Evolutionary conservation across 805 yeast genomes (phyloP), one percentile per base, ranked within the genome.

Genomic region (Wickerhamiella qilinensis): DNA sequence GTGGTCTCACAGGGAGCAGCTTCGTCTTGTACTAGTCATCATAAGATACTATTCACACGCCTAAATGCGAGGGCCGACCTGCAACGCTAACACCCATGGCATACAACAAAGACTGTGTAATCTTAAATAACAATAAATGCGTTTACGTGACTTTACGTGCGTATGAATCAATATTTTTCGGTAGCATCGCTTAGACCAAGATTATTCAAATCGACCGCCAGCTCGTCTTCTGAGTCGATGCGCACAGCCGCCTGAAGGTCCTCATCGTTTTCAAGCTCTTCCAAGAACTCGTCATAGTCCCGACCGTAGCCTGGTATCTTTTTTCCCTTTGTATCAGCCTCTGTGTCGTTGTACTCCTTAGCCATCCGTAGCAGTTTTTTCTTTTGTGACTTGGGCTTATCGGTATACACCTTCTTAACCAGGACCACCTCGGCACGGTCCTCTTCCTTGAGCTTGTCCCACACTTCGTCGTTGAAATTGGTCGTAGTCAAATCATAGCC

Each of bases 311-410:
- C 38, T 7, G 47, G 46, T 21, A 44, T 94, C 54, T 78, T 72
- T 56, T 80, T 91, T 53, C 75, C 77, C 46, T 80, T 91, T 61
- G 79, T 86, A 60, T 70, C 75, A 40, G 83, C 86, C 46, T 73
- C 78, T 63, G 85, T 78, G 2, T 86, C 96, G 48, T 74, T 72
- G 63, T 86, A 93, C 63, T 91, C 97, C 55, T 70, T 81, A 29
- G 97, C 97, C 95, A 88, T 86, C 69, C 97, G 80, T 76, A 82
- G 81, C 61, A 88, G 74, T 93, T 94, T 83, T 59, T 68, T 67
- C 69, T 88, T 76, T 68, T 76, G 72, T 71, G 77, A 63, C 64
- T 71, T 73, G 35, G 74, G 67, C 64, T 77, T 79, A 67, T 94
- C 77, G 34, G 76, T 69, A 65, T 85, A 88, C 41, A 88, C 93